These are phyloP conservation scores for Synura sp. DNA, from an alignment of 352 stramenopile species.

Conservation along the genomic window DNA sequence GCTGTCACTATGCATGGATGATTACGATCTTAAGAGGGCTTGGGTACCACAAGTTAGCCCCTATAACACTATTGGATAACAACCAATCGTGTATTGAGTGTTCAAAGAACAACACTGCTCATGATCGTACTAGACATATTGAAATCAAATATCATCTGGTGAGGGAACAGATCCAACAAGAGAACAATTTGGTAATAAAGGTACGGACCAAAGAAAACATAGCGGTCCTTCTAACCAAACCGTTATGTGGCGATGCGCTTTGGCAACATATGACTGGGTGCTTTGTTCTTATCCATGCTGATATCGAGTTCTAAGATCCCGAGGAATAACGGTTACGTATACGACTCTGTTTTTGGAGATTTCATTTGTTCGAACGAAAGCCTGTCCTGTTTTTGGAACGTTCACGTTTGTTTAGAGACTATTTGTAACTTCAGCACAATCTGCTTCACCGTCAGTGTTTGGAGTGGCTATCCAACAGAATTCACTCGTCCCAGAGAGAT, in stretches of 20 bases:
- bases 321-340: conserved; percentile 17
- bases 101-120: conserved; percentile 7
- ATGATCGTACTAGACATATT: conserved; percentile 30
- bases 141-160: conserved; percentile 15
- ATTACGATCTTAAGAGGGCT: conserved; percentile 27
- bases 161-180: conserved; percentile 1
- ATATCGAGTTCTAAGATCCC: conserved; percentile 24
- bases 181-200: not conserved
- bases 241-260: conserved; percentile 16
- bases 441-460: conserved; percentile 35
- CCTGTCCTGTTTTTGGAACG: too few species aligned
- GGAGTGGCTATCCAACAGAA: conserved; percentile 20
- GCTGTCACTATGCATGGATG: conserved; percentile 22
- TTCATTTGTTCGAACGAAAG: not conserved
- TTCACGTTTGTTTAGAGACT: conserved; percentile 23
- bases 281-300: conserved; percentile 9
- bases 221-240: conserved; percentile 20
- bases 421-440: conserved; percentile 41
- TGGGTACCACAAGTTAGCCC: conserved; percentile 11
- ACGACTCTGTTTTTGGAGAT: not conserved
- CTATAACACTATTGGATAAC: conserved; percentile 2
- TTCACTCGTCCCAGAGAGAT: conserved; percentile 36
- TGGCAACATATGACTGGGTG: conserved; percentile 35
- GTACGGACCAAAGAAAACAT: conserved; percentile 8
- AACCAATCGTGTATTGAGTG: conserved; percentile 28